Evolutionary conservation across 352 stramenopile species (phyloP), one percentile per base, ranked within the genome.

Genomic region (Paralagenidium karlingii): DNA sequence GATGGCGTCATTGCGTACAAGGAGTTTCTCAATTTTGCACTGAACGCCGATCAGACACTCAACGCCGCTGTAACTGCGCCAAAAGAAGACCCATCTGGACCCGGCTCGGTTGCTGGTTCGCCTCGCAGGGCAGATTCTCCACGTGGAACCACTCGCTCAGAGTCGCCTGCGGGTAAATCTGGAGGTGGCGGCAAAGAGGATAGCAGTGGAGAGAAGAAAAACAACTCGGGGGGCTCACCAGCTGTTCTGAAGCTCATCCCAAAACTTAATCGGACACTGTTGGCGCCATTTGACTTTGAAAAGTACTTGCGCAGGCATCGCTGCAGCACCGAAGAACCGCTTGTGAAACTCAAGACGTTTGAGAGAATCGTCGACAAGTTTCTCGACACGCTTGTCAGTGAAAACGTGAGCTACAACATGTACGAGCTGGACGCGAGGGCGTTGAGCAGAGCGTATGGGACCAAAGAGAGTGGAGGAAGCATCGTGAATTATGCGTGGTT

Each of bases 321-420:
- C 9, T 24, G 54, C 12, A 58, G 56, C 5, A 34, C 57, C 33
- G 47, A 29, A 9, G 66, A 78, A 25, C 29, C 51, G 2, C 32
- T 49, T 2, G 63, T 86, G 16, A 80, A 74, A 55, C 40, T 58
- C 28, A 58, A 59, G 8, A 65, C 79, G 19, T 88, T 88, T 34
- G 61, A 77, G 24, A 82, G 82, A 20, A 59, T 85, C 27, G 47
- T 88, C 2, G 64, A 88, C 41, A 88, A 88, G 36, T 88, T 88
- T 26, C 45, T 88, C 16, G 52, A 59, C 28, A 62, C 60, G 16
- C 43, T 85, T 11, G 57, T 80, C 1, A 60, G 68, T n/a, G 47
- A 63, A 29, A 55, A 53, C 8, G 47, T 82, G 3, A 40, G 64
- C 1, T 82, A 76, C 52, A 73, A 78, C 31, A 84, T 88, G 65